A percentile compares a stretch with the other conserved stretches of the same genome.
Conservation (phyloP, 257 asterid genomes). For the Fraxinus quadrangulata region DNA sequence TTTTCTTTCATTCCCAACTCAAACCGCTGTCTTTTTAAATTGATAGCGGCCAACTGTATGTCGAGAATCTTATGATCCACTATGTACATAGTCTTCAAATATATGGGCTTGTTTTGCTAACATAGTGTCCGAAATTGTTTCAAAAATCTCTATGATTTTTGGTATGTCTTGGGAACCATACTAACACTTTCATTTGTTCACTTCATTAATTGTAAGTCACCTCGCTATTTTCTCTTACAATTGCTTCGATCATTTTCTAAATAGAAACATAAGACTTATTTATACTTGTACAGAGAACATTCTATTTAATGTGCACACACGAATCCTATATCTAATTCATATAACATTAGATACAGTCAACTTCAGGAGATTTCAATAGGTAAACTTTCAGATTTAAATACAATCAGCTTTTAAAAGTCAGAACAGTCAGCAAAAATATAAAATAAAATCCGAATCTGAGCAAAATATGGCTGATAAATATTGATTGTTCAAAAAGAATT, state of each 20-base stretch:
- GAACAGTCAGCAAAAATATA: background rate
- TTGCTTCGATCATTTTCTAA: background rate
- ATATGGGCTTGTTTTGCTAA: background rate
- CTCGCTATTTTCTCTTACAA: background rate
- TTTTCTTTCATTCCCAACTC: conserved; percentile 10
- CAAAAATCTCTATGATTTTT: background rate
- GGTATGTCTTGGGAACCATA: background rate
- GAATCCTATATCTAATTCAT: background rate
- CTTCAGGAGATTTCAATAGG: background rate
- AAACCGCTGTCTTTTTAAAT: background rate
- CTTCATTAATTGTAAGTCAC: background rate
- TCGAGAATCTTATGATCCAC: conserved; percentile 3
- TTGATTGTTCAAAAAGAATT: conserved; percentile 19
- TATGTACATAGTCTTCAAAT: background rate
- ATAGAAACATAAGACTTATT: background rate
- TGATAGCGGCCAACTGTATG: background rate
- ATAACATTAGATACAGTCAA: background rate
- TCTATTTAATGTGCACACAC: background rate
- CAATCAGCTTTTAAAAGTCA: background rate
- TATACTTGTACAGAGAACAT: background rate
- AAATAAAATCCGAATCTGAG: background rate
- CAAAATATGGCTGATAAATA: background rate
- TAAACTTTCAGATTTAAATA: background rate
- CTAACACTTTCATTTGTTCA: background rate
- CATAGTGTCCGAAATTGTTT: background rate